A percentile compares a stretch with the other conserved stretches of the same genome.
Evolutionary conservation across 2,329 filamentous ascomycete genomes (phyloP).

Genomic region (Paecilomyces niveus): DNA sequence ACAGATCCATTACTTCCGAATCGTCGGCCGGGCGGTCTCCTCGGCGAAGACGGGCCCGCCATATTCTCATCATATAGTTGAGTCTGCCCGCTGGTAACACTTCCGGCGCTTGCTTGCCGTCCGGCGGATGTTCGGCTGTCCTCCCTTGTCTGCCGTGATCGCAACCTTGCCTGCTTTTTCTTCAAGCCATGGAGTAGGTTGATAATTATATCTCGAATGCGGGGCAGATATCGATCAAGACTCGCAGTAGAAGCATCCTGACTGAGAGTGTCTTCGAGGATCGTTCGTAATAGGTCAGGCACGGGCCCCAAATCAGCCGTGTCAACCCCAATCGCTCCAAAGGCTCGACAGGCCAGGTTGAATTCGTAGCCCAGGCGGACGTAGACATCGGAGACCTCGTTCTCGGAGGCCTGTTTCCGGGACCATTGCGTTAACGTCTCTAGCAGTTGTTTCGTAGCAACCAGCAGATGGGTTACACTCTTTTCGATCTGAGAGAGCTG

Average conservation of each 20-base stretch:
- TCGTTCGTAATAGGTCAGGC: conserved; percentile 79
- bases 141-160: conserved; percentile 48
- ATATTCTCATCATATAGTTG: conserved; percentile 35
- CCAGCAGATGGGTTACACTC: conserved; percentile 93
- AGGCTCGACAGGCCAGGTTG: conserved; percentile 96
- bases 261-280: conserved; percentile 91
- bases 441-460: conserved; percentile 94
- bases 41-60: conserved; percentile 25
- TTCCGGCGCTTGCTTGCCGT: conserved; percentile 42
- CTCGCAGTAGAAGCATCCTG: conserved; percentile 93
- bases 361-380: conserved; percentile 97
- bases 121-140: conserved; percentile 34
- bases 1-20: conserved; percentile 33
- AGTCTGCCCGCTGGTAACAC: conserved; percentile 36
- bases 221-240: conserved; percentile 84
- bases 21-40: conserved; percentile 23
- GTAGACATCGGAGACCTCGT: conserved; percentile 95
- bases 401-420: conserved; percentile 81
- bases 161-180: conserved; percentile 87
- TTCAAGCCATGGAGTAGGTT: conserved; percentile 93
- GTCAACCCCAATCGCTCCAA: conserved; percentile 94
- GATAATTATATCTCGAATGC: conserved; percentile 97
- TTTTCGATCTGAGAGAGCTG: conserved; percentile 96
- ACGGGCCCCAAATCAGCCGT: conserved; percentile 91
- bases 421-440: conserved; percentile 99